Evolutionary conservation across 257 asterid species (phyloP), one percentile per base, ranked within the genome.

Genomic region (Buddleja alternifolia): DNA sequence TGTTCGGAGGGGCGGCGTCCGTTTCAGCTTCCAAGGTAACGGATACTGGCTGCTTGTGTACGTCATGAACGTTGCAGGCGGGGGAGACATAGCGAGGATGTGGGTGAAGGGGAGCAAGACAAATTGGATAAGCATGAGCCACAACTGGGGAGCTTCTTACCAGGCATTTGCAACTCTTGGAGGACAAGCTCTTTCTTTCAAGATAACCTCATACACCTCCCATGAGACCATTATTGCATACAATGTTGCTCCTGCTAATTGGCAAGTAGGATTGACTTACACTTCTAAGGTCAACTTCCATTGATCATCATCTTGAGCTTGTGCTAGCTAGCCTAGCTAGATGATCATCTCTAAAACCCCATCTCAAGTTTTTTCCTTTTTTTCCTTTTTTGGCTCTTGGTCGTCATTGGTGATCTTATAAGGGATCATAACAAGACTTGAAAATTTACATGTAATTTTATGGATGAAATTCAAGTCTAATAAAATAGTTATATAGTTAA

Each of bases 121-220:
- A 9, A 79, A 78, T 10, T 86, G 93, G 89, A 73, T 86, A 0
- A 76, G 63, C 39, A 83, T 86, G 89, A 83, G 89, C 78, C 93
- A 83, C 20, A 86, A 86, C 53, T 87, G 88, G 90, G 94, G 90
- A 15, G 93, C 90, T 74, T 84, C 93, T 15, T 86, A 86, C 52
- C 93, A 86, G 32, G 90, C 93, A 1, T 86, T 87, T 53, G 69
- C 88, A 25, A 73, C 85, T 0, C 85, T 87, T 3, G 70, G 81
- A 12, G 88, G 94, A 10, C 90, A 87, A 56, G 19, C 88, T 10
- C 84, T 87, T 10, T 84, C 90, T 25, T 87, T 87, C 73, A 80
- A 73, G 66, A 20, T 82, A 0, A 84, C 87, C 51, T 82, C 90
- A 0, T 87, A 87, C 81, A 78, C 85, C 44, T 15, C 79, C 3